phyloP scores from a whole-genome alignment of 164 flowering plant genomes.

The Tetracentron sinense region DNA sequence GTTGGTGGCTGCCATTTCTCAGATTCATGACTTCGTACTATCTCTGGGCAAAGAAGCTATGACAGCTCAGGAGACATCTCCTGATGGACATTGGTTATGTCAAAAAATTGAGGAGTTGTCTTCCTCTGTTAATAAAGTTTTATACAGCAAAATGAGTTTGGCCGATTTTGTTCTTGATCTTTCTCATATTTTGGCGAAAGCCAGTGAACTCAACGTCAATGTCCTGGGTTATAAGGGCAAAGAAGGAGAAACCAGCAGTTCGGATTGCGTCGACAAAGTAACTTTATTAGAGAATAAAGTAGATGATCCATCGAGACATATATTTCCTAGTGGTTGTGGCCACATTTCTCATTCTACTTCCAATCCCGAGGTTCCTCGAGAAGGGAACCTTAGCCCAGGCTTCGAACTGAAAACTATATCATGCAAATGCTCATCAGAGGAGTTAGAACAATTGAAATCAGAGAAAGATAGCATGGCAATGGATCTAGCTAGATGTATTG shows the following conservation, averaged over 20 bases:
- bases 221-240: conserved; percentile 43
- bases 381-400: conserved; percentile 42
- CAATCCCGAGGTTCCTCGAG: conserved; percentile 64
- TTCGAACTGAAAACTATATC: conserved; percentile 34
- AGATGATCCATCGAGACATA: conserved; percentile 40
- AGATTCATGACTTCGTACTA: conserved; percentile 62
- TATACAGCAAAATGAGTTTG: conserved; percentile 33
- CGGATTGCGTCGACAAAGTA: conserved; percentile 86
- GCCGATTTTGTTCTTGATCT: conserved; percentile 62
- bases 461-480: conserved; percentile 56
- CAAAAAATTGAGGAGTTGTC: conserved; percentile 52
- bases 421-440: conserved; percentile 51
- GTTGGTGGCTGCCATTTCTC: conserved; percentile 52
- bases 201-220: conserved; percentile 47
- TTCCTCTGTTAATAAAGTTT: conserved; percentile 37
- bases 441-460: conserved; percentile 52
- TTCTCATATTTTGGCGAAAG: conserved; percentile 57
- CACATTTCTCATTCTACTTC: conserved; percentile 49
- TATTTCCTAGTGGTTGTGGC: conserved; percentile 44
- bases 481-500: conserved; percentile 56
- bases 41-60: conserved; percentile 65
- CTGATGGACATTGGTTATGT: conserved; percentile 37
- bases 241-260: conserved; percentile 50
- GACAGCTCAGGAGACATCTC: conserved; percentile 32
- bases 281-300: conserved; percentile 69